phyloP scores from a whole-genome alignment of 2,329 filamentous ascomycete genomes.

The Boeremia lycopersici region DNA sequence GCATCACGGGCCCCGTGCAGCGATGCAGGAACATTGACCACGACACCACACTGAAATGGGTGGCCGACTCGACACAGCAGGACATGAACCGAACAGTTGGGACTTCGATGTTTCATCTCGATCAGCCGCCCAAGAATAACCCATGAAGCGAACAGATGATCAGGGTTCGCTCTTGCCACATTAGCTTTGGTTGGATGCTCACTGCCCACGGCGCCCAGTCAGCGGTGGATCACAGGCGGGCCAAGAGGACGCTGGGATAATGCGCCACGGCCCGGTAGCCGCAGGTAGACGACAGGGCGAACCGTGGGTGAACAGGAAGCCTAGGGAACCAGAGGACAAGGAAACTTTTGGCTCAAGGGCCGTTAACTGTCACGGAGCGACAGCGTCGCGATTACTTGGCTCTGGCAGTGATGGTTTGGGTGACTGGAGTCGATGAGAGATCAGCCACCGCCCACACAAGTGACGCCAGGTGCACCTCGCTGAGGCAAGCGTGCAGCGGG shows the following conservation, averaged over 20 bases:
- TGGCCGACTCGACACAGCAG: slow-evolving; percentile 46
- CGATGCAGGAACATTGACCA: slow-evolving; percentile 52
- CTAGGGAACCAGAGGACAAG: slow-evolving; percentile 21
- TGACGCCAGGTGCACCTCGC: slow-evolving; percentile 21
- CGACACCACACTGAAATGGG: slow-evolving; percentile 43
- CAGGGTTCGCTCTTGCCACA: slow-evolving; percentile 39
- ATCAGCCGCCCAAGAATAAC: slow-evolving; percentile 45
- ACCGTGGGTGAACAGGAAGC: slow-evolving; percentile 26
- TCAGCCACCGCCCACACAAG: slow-evolving; percentile 21
- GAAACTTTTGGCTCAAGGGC: slow-evolving; percentile 24
- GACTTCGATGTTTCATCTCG: slow-evolving; percentile 49
- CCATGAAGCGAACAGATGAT: slow-evolving; percentile 47
- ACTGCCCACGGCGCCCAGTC: slow-evolving; percentile 36
- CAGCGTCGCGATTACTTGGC: slow-evolving; percentile 24
- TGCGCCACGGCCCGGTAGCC: slow-evolving; percentile 44
- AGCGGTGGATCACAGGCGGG: slow-evolving; percentile 29
- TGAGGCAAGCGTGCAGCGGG: slow-evolving; percentile 23
- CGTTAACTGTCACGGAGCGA: slow-evolving; percentile 46
- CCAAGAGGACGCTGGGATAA: slow-evolving; percentile 31
- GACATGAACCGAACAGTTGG: slow-evolving; percentile 37
- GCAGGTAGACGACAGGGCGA: slow-evolving; percentile 35
- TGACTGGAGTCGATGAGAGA: slow-evolving; percentile 17
- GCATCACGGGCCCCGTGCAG: slow-evolving; percentile 46
- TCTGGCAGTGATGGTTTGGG: slow-evolving; percentile 15
- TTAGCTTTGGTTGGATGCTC: slow-evolving; percentile 31